Percentiles rank a stretch among this genome's conserved stretches.
Conservation (phyloP, 192 early-diverging fungal species). For the Linnemannia zychae region DNA sequence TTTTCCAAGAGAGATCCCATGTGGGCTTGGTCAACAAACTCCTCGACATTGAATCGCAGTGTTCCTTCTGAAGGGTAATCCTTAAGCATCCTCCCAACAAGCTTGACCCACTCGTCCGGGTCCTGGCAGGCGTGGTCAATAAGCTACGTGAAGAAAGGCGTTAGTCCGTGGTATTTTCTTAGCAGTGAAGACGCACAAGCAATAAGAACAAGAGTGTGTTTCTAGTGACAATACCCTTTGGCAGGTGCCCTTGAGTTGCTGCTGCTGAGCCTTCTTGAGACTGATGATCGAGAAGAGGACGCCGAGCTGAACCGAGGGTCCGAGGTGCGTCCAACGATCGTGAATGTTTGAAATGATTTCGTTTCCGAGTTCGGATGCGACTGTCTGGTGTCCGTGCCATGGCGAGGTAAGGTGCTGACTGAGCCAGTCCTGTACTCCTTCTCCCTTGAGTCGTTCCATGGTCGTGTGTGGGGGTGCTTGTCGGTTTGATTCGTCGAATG, state of each 20-base stretch:
- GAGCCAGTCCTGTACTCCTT: constrained; percentile 47
- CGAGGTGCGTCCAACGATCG: constrained; percentile 47
- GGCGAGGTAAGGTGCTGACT: constrained; percentile 40
- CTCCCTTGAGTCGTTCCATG: constrained; percentile 55
- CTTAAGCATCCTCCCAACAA: constrained; percentile 45
- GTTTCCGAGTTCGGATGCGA: constrained; percentile 37
- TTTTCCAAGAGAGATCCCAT: constrained; percentile 30
- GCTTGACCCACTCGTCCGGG: constrained; percentile 45
- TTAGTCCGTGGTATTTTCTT: not conserved
- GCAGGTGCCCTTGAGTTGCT: constrained; percentile 34
- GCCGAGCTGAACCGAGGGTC: constrained; percentile 32
- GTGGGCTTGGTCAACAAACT: constrained; percentile 46
- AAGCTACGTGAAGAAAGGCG: constrained; percentile 7
- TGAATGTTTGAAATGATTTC: constrained; percentile 50
- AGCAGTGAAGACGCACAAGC: not conserved
- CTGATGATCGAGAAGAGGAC: constrained; percentile 53
- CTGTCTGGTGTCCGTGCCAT: constrained; percentile 54
- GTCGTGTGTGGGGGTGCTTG: not conserved
- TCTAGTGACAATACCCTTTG: constrained; percentile 21
- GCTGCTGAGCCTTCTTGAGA: constrained; percentile 50
- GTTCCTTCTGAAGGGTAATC: constrained; percentile 43
- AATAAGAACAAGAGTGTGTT: not conserved
- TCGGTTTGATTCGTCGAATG: not conserved
- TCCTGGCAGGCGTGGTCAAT: constrained; percentile 43
- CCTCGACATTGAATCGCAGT: constrained; percentile 46